Evolutionary conservation across 1,284 basidiomycete genomes (phyloP).

Genomic region (Inonotus hispidus): DNA sequence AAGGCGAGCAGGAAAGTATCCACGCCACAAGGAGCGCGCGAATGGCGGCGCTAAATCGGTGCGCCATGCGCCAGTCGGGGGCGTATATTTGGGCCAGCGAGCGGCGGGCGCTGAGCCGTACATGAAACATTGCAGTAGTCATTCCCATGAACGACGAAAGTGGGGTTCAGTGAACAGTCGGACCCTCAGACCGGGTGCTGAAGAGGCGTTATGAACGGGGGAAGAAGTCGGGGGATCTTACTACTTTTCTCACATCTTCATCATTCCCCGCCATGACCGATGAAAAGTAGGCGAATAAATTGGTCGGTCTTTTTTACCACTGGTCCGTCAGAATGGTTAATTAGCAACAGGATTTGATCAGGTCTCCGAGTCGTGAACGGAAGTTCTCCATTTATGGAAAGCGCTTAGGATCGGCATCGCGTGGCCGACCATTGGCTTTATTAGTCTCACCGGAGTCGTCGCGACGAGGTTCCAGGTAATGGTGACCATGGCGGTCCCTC

Average conservation of each 20-base stretch:
- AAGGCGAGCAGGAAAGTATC: constrained; percentile 2
- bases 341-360: background rate
- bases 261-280: constrained; percentile 1
- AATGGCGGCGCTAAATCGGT: background rate
- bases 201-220: background rate
- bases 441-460: background rate
- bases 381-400: background rate
- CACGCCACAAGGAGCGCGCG: constrained; percentile 18
- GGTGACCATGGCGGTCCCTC: constrained; percentile 8
- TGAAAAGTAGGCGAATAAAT: background rate
- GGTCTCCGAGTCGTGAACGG: background rate
- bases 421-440: background rate
- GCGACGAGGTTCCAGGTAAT: background rate
- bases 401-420: background rate
- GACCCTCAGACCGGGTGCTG: background rate
- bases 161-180: background rate
- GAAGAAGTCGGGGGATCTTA: background rate
- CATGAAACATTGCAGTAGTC: background rate
- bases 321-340: background rate
- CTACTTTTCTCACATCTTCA: background rate
- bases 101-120: background rate
- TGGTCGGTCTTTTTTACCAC: background rate
- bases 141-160: background rate
- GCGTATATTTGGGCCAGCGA: background rate
- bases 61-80: background rate